These are phyloP conservation scores for Aspergillus sclerotiicarbonarius DNA, from an alignment of 495 filamentous ascomycete species.

Conservation along the genomic window DNA sequence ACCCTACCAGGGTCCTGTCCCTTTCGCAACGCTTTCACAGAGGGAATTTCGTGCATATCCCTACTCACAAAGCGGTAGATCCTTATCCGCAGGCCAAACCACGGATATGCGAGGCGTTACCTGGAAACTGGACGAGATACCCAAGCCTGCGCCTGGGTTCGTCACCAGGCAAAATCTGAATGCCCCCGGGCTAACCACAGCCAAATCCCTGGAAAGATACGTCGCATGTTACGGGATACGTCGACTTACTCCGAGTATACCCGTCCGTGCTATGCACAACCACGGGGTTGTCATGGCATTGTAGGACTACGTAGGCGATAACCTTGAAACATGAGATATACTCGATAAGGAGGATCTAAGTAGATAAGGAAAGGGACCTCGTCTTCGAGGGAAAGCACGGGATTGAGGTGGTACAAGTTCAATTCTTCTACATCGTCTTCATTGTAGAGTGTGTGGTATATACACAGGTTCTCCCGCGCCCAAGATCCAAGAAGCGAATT, in stretches of 20 bases:
- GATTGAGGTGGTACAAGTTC: constrained; percentile 3
- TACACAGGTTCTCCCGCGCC: constrained; percentile 40
- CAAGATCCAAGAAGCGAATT: constrained; percentile 20
- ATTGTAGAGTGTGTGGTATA: constrained; percentile 36
- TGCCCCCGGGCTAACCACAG: too few relatives aligned
- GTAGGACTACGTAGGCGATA: neutral
- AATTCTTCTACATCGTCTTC: constrained; percentile 31
- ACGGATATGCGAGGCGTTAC: too few relatives aligned
- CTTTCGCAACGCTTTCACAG: neutral
- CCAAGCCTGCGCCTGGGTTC: too few relatives aligned
- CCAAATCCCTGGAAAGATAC: neutral
- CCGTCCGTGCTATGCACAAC: neutral
- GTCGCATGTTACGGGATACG: neutral
- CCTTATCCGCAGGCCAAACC: neutral
- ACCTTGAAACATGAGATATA: neutral
- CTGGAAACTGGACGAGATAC: too few relatives aligned
- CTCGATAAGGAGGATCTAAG: neutral
- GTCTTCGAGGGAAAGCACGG: neutral
- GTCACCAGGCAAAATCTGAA: too few relatives aligned
- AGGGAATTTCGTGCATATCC: too few relatives aligned
- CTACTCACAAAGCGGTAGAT: neutral
- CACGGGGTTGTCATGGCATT: neutral
- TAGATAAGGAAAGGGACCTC: neutral
- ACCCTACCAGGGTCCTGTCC: neutral
- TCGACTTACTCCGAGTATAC: neutral